phyloP scores from a whole-genome alignment of 345 rosid genomes.

The Erucastrum elatum region DNA sequence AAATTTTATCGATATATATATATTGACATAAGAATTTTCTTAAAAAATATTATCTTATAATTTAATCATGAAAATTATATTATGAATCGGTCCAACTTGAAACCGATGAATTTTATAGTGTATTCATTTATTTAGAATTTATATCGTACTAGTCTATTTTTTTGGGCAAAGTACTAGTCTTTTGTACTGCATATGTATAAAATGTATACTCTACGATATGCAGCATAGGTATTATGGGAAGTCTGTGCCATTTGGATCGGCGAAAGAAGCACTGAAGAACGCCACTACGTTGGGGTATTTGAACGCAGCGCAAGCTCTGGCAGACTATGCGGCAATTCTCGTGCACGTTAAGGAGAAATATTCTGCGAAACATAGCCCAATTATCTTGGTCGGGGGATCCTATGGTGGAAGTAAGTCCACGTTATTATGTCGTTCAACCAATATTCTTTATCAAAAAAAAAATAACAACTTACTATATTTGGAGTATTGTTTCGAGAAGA shows the following conservation, averaged over 20 bases:
- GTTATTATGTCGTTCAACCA: neutral
- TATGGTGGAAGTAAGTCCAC: conserved; percentile 69
- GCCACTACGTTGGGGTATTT: conserved; percentile 53
- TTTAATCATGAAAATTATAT: neutral
- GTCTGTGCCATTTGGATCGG: conserved; percentile 52
- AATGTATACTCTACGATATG: neutral
- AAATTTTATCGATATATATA: neutral
- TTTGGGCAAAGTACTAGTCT: neutral
- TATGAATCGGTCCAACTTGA: neutral
- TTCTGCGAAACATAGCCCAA: conserved; percentile 47
- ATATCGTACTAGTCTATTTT: neutral
- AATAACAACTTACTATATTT: neutral
- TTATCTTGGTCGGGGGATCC: conserved; percentile 67
- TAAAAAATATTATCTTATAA: neutral
- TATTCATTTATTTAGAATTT: neutral
- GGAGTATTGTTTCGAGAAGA: neutral
- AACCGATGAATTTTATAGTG: neutral
- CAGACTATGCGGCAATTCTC: conserved; percentile 63
- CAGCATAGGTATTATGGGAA: conserved; percentile 61
- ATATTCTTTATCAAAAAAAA: neutral
- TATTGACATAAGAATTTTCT: neutral
- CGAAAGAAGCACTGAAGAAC: conserved; percentile 47
- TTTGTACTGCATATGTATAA: neutral
- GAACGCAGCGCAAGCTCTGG: conserved; percentile 56
- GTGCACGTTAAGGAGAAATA: conserved; percentile 44